phyloP scores from a whole-genome alignment of 305 asterid species.

The Solanum hybrid region DNA sequence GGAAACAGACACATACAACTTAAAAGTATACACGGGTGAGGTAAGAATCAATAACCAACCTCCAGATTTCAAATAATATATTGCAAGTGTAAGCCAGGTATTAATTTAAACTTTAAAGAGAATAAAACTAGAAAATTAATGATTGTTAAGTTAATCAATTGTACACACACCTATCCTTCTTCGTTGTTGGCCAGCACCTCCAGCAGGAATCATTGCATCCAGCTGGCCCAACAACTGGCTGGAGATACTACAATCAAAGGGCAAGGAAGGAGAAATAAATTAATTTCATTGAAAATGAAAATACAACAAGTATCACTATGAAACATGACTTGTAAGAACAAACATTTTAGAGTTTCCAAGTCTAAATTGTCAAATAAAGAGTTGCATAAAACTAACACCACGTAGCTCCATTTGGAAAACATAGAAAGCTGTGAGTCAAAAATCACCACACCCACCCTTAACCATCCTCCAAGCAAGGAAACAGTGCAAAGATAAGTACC shows the following conservation, averaged over 20 bases:
- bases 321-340: not conserved
- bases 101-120: not conserved
- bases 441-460: not conserved
- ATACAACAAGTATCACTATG: not conserved
- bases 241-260: constrained; percentile 49
- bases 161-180: constrained; percentile 70
- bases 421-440: not conserved
- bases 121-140: not conserved
- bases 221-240: constrained; percentile 61
- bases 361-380: not conserved
- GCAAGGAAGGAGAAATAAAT: not conserved
- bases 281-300: not conserved
- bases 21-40: not conserved
- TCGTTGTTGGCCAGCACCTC: constrained; percentile 74
- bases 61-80: not conserved
- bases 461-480: not conserved
- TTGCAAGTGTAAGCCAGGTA: not conserved
- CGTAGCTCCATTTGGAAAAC: not conserved
- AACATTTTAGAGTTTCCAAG: not conserved
- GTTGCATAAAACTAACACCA: not conserved
- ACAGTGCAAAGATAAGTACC: constrained; percentile 17
- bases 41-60: not conserved
- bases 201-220: constrained; percentile 73
- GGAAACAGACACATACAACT: not conserved
- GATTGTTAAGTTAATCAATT: not conserved